Conservation (phyloP, 371 early-diverging fungal genomes). For the Quaeritorhiza haematococci region DNA sequence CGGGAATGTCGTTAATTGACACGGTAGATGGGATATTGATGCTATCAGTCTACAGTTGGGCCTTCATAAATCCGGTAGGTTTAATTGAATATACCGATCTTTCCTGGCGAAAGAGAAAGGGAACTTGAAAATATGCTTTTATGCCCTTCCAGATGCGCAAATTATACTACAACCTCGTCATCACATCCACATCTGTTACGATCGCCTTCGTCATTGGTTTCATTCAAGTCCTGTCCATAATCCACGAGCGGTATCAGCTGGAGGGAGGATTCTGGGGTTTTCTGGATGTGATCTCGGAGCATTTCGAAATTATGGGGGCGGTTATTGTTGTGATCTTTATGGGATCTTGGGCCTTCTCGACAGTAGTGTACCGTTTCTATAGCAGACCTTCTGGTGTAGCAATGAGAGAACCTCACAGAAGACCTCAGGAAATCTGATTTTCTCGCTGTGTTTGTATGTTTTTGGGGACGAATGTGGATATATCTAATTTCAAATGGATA, state of each 20-base stretch:
- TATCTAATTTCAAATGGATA: too few relatives aligned
- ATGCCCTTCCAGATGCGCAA: constrained; percentile 28
- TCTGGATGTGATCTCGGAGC: constrained; percentile 41
- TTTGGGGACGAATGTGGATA: too few relatives aligned
- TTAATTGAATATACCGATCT: neutral
- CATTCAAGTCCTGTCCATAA: constrained; percentile 47
- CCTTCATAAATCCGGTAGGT: constrained; percentile 51
- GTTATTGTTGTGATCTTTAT: constrained; percentile 49
- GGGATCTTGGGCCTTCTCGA: constrained; percentile 42
- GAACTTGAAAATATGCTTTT: neutral
- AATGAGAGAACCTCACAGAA: too few relatives aligned
- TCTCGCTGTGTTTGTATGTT: too few relatives aligned
- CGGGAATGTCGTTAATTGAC: constrained; percentile 64
- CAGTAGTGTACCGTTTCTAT: constrained; percentile 44
- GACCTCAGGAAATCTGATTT: too few relatives aligned
- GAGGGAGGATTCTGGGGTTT: constrained; percentile 58
- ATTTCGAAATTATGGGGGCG: constrained; percentile 52
- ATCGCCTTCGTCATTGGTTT: constrained; percentile 56
- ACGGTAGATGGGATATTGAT: constrained; percentile 63
- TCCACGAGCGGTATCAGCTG: constrained; percentile 36
- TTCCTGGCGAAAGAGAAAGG: neutral
- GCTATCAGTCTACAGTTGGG: constrained; percentile 59
- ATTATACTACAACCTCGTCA: constrained; percentile 57
- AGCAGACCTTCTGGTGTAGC: too few relatives aligned
- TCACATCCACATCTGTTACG: constrained; percentile 55